Conservation (phyloP, 2,329 filamentous ascomycete genomes). For the Calonectria pauciramosa region DNA sequence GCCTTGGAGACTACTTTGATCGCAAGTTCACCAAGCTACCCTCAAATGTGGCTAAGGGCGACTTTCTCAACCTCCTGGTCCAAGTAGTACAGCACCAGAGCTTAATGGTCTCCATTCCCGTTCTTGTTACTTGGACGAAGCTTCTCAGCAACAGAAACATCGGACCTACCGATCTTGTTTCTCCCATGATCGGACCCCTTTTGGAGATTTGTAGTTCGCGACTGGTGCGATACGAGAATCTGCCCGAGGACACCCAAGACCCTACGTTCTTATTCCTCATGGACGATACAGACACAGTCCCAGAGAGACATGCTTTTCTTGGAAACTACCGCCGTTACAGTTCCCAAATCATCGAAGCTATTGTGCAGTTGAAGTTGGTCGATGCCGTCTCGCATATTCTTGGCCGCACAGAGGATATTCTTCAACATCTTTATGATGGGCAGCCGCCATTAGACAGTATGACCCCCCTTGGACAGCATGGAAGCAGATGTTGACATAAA, state of each 20-base stretch:
- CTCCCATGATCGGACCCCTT: conserved; percentile 78
- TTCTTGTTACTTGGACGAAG: conserved; percentile 90
- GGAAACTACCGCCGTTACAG: conserved; percentile 96
- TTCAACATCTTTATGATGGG: conserved; percentile 82
- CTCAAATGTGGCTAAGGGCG: conserved; percentile 73
- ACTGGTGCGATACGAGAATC: conserved; percentile 87
- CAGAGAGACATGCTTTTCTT: conserved; percentile 93
- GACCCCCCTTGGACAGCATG: conserved; percentile 32
- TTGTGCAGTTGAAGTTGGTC: conserved; percentile 84
- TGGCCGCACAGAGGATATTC: conserved; percentile 78
- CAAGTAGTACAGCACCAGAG: conserved; percentile 87
- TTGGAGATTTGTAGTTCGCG: conserved; percentile 87
- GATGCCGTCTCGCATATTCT: conserved; percentile 92
- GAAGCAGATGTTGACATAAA: neutral
- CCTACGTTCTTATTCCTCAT: conserved; percentile 85
- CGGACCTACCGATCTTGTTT: conserved; percentile 71
- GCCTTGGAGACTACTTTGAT: conserved; percentile 86
- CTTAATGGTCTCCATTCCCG: conserved; percentile 92
- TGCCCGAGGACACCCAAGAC: conserved; percentile 86
- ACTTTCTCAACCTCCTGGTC: conserved; percentile 84
- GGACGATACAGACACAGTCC: conserved; percentile 95
- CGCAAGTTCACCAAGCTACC: conserved; percentile 79
- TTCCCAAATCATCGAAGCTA: conserved; percentile 86
- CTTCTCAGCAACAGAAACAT: conserved; percentile 81
- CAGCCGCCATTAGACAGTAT: conserved; percentile 76